Evolutionary conservation across 495 filamentous ascomycete genomes (phyloP).

Genomic region (Astrothelium subdiscretum): DNA sequence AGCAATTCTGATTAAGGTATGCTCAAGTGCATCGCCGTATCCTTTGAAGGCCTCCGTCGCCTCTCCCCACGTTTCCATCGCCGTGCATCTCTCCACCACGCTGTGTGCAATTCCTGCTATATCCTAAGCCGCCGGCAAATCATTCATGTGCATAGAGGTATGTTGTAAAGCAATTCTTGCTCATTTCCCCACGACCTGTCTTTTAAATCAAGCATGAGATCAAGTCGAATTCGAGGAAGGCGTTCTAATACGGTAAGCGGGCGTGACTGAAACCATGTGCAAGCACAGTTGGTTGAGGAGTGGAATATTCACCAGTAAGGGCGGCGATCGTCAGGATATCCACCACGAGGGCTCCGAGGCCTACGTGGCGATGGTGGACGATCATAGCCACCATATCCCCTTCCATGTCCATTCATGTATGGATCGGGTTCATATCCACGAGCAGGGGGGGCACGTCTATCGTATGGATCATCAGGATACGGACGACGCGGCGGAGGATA

Average conservation of each 20-base stretch:
- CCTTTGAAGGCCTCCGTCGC: neutral
- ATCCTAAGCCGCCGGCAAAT: no score
- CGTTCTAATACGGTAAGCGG: neutral
- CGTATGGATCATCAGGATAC: slow-evolving; percentile 51
- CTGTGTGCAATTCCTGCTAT: no score
- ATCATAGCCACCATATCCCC: slow-evolving; percentile 35
- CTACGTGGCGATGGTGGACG: slow-evolving; percentile 41
- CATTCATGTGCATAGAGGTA: no score
- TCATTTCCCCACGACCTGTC: neutral
- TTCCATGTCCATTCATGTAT: slow-evolving; percentile 48
- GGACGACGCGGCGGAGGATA: slow-evolving; percentile 38
- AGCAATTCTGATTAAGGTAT: neutral
- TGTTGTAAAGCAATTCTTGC: no score
- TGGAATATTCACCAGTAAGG: slow-evolving; percentile 27
- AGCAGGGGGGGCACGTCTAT: slow-evolving; percentile 22
- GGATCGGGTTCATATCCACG: slow-evolving; percentile 53
- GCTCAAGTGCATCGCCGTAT: neutral
- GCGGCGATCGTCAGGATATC: slow-evolving; percentile 7
- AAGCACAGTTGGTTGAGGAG: neutral
- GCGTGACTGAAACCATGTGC: neutral
- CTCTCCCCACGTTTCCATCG: no score
- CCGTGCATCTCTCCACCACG: no score
- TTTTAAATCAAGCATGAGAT: neutral
- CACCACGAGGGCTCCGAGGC: slow-evolving; percentile 25
- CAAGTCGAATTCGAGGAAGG: neutral